These are phyloP conservation scores for Lactuca saligna DNA, from an alignment of 129 eudicot genomes.

Conservation along the genomic window DNA sequence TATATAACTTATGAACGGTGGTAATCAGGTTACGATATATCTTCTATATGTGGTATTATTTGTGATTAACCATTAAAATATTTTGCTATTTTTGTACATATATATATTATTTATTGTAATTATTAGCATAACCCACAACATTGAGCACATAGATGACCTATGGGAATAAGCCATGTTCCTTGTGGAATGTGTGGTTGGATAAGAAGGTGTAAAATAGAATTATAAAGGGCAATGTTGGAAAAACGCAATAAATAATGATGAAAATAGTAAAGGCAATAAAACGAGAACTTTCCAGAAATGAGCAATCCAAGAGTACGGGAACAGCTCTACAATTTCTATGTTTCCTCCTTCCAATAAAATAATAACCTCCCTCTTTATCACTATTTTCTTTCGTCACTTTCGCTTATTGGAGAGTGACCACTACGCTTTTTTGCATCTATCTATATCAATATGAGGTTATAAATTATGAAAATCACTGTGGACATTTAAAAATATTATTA, in stretches of 20 bases:
- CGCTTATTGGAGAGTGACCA: neutral
- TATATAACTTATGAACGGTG: too few species aligned
- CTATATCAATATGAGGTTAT: too few species aligned
- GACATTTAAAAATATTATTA: too few species aligned
- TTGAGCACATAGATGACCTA: neutral
- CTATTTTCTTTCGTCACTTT: constrained; percentile 6
- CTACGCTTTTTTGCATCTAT: neutral
- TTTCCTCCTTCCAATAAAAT: constrained; percentile 18
- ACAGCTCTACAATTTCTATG: constrained; percentile 39
- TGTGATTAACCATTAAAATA: neutral
- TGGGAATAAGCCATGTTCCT: constrained; percentile 2
- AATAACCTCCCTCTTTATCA: constrained; percentile 17
- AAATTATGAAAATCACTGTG: too few species aligned
- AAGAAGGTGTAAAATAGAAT: constrained; percentile 35
- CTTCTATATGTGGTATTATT: neutral
- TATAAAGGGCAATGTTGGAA: constrained; percentile 32
- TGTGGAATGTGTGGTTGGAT: constrained; percentile 27
- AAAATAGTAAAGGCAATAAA: constrained; percentile 59
- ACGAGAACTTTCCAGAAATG: constrained; percentile 64
- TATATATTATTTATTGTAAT: neutral
- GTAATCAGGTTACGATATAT: too few species aligned
- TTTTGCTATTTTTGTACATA: too few species aligned
- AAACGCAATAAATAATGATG: constrained; percentile 36
- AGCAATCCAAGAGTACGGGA: constrained; percentile 88
- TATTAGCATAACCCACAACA: neutral